Evolutionary conservation across 768 basidiomycete genomes (phyloP), one percentile per base, ranked within the genome.

Genomic region (Auriscalpium microsporum): DNA sequence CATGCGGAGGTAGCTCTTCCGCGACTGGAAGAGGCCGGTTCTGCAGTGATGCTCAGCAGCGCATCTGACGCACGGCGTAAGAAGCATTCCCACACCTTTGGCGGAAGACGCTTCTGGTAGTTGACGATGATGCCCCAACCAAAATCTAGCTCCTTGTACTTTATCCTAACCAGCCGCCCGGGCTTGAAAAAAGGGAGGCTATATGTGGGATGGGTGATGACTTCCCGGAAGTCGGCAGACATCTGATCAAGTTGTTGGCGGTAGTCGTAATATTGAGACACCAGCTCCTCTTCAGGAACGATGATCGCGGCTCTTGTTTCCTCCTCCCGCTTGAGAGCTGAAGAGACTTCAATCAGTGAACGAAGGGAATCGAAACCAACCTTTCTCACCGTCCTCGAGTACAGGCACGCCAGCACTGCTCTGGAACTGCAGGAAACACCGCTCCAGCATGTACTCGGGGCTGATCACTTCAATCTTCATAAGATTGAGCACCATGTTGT

Each of bases 391-490:
- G 55, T 86, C 80, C 66, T 94, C 87, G 8, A 95, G 72, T 50
- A 75, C 70, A 1, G 96, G 96, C 49, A 98, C 87, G n/a, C 86
- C 87, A 23, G 87, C 82, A 58, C 80, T 93, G 69, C 90, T 97
- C 72, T 99, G 96, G 73, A 97, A 98, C 70, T 99, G 96, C 78
- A 90, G 90, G 78, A 99, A 99, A 73, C 94, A 97, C 47, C 90
- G 77, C 70, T 96, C 91, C 10, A 99, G 78, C 95, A 99, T 98
- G 69, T 80, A 97, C 72, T 99, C 96, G 7, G 96, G 96, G 63
- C 91, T 97, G 63, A 99, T 86, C 6, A 94, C 95, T 70, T 99
- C 96, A 16, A 99, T 96, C 67, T 97, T 88, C 84, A 99, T 94
- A 61, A 99, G 72, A 71, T 98, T 99, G 66, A 99, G 75, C 35